These are phyloP conservation scores for Aspergillus tamarii DNA, from an alignment of 2,329 filamentous ascomycete genomes.

Conservation along the genomic window DNA sequence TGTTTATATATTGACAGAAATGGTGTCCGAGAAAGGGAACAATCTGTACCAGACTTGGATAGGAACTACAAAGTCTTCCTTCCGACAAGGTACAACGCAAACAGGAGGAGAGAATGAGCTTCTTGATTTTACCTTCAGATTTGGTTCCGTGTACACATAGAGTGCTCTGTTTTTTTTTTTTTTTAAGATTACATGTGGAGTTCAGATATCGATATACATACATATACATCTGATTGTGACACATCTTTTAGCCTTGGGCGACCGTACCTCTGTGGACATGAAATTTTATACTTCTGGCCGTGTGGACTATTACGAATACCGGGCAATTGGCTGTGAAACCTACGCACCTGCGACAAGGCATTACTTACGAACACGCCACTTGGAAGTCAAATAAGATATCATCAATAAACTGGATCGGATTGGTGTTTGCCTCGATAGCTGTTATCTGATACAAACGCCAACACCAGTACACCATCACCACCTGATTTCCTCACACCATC, in stretches of 20 bases:
- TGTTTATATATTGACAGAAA: neutral
- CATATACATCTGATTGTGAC: neutral
- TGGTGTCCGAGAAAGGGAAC: neutral
- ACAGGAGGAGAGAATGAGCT: neutral
- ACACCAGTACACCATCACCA: conserved; percentile 12
- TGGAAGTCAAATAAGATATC: neutral
- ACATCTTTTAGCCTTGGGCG: neutral
- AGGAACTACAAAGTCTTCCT: neutral
- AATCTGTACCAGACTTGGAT: neutral
- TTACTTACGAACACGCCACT: neutral
- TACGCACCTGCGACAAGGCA: neutral
- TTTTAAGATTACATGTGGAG: neutral
- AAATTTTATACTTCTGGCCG: neutral
- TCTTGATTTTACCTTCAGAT: neutral
- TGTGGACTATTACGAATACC: neutral
- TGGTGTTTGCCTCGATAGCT: conserved; percentile 17
- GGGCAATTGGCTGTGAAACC: neutral
- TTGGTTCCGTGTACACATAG: neutral
- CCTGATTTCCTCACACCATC: neutral
- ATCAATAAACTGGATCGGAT: conserved; percentile 10
- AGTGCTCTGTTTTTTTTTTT: neutral
- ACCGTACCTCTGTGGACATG: neutral
- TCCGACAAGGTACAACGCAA: neutral
- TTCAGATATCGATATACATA: neutral
- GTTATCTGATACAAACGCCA: conserved; percentile 20